Base-by-base conservation (phyloP, 768 basidiomycete genomes). In the Omphalotus guepiniiformis region DNA sequence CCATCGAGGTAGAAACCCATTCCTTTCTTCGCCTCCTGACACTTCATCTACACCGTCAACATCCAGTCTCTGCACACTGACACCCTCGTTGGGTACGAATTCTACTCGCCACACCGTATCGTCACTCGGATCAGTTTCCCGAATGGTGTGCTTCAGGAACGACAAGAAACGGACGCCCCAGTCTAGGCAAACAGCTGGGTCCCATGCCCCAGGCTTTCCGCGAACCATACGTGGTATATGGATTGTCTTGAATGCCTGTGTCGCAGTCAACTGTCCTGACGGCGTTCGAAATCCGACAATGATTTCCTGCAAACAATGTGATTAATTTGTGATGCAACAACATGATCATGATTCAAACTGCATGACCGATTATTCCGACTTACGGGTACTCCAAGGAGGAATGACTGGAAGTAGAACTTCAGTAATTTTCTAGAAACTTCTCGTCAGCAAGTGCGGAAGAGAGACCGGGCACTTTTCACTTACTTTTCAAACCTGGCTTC, bases 361-460 rank as follows among this genome's bases (percentile, higher is more conserved):
- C 30, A n/a, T 32, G 30, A 32, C 30, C n/a, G 6, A 42, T 29
- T n/a, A 39, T 28, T 42, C 42, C 9, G 27, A 63, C 83, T 55
- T 61, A 86, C 86, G 18, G 91, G 92, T n/a, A 94, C 90, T 40
- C 92, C 93, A 45, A 94, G 78, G 22, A 94, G 75, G 63, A 91
- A 93, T 1, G 90, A 93, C 58, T 94, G 92, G 51, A 92, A 80
- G 71, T 93, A 93, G 64, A 91, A 91, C 58, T 90, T 93, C 49
- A 94, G 78, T n/a, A 94, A 69, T 61, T 94, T 94, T 63, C 88
- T 92, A 60, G 42, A 47, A 46, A 36, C 30, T 48, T 6, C 36
- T n/a, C 11, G 15, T 21, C 21, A 9, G 9, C 29, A 43, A 32
- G 30, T 16, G 25, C 19, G n/a, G 35, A 21, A 22, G 22, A 34